Evolutionary conservation across 2,329 filamentous ascomycete species (phyloP).

Genomic region (Drechslerella dactyloides): DNA sequence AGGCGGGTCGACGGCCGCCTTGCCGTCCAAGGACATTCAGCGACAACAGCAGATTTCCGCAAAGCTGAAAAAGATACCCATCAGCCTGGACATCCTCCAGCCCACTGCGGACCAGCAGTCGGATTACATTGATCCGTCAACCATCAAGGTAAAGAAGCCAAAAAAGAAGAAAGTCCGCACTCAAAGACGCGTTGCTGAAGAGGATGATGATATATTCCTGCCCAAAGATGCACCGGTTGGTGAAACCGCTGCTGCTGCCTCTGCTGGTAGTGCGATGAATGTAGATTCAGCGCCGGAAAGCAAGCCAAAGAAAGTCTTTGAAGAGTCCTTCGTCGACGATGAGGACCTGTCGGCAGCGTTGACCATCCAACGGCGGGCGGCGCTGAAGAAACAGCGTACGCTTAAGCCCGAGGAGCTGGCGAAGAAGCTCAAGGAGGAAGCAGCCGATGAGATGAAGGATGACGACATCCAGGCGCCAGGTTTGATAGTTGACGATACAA

Average conservation of each 20-base stretch:
- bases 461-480: constrained; percentile 66
- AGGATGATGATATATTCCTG: constrained; percentile 66
- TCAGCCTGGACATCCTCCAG: constrained; percentile 77
- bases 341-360: constrained; percentile 89
- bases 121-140: constrained; percentile 85
- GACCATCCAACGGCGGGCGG: constrained; percentile 78
- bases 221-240: constrained; percentile 56
- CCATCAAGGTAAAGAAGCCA: constrained; percentile 91
- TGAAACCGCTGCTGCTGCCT: constrained; percentile 54
- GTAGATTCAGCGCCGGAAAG: constrained; percentile 67
- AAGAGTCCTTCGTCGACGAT: constrained; percentile 80
- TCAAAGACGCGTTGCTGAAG: constrained; percentile 59
- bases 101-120: constrained; percentile 70
- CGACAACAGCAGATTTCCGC: constrained; percentile 64
- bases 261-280: constrained; percentile 69
- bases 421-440: constrained; percentile 75
- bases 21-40: constrained; percentile 65
- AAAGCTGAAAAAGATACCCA: constrained; percentile 70
- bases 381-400: constrained; percentile 90
- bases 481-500: constrained; percentile 92
- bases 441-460: constrained; percentile 65
- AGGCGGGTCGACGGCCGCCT: constrained; percentile 72
- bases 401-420: constrained; percentile 85
- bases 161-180: constrained; percentile 71
- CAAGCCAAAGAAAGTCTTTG: constrained; percentile 68